phyloP scores from a whole-genome alignment of 805 yeast genomes.

The Suhomyces pyralidae region DNA sequence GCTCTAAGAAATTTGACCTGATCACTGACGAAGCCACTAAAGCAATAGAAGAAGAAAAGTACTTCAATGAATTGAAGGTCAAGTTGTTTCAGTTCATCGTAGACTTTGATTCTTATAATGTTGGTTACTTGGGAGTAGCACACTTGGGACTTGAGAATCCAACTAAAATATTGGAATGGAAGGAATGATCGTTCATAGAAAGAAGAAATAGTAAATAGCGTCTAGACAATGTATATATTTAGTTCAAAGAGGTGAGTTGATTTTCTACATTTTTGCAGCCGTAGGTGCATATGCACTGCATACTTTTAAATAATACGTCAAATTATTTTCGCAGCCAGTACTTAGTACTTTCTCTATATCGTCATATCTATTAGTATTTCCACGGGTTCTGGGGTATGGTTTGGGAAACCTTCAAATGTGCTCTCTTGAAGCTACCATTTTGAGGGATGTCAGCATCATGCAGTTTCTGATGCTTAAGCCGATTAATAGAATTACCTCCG shows the following conservation, averaged over 20 bases:
- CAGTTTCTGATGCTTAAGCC: constrained; percentile 23
- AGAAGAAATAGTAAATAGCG: background rate
- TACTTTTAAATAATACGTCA: background rate
- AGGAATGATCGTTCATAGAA: background rate
- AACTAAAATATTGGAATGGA: background rate
- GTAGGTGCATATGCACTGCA: background rate
- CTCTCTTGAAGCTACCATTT: constrained; percentile 12
- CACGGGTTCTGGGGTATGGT: constrained; percentile 3
- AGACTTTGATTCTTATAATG: constrained; percentile 39
- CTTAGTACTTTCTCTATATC: background rate
- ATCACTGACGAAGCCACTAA: constrained; percentile 14
- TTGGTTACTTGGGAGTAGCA: constrained; percentile 27
- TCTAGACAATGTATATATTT: background rate
- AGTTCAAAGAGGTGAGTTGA: background rate
- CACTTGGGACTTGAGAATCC: background rate
- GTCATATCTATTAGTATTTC: background rate
- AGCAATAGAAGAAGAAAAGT: constrained; percentile 11
- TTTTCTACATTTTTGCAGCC: background rate
- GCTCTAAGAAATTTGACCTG: constrained; percentile 20
- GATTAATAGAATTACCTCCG: constrained; percentile 31
- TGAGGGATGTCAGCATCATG: constrained; percentile 18
- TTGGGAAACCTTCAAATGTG: constrained; percentile 4
- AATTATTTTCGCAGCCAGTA: background rate
- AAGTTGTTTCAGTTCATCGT: constrained; percentile 39
- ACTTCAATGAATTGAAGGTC: constrained; percentile 29